Conservation (phyloP, 768 basidiomycete species). For the Xerocomellus chrysenteron region DNA sequence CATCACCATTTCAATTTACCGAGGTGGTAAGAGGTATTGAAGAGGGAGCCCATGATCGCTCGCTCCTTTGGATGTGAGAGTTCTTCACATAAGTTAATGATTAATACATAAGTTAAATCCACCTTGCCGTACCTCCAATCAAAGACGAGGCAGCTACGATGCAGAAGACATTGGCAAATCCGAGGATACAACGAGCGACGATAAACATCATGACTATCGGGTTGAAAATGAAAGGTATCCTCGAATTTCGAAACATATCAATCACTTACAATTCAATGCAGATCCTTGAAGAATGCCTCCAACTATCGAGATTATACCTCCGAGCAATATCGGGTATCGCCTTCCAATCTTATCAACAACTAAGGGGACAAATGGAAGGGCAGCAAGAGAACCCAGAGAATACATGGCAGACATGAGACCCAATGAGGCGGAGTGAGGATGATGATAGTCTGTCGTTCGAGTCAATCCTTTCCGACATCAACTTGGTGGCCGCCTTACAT, state of each 20-base stretch:
- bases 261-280: too few relatives aligned
- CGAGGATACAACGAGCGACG: too few relatives aligned
- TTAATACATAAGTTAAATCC: too few relatives aligned
- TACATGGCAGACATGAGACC: slow-evolving; percentile 26
- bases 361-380: too few relatives aligned
- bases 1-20: slow-evolving; percentile 1
- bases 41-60: slow-evolving; percentile 12
- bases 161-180: background rate
- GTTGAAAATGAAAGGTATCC: background rate
- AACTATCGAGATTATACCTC: background rate
- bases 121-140: too few relatives aligned
- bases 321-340: background rate
- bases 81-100: slow-evolving; percentile 4
- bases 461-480: background rate
- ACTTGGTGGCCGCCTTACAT: slow-evolving; percentile 35
- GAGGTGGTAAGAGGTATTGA: slow-evolving; percentile 6
- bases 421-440: slow-evolving; percentile 50
- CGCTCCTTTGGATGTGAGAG: slow-evolving; percentile 26
- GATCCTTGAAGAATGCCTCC: too few relatives aligned
- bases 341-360: background rate
- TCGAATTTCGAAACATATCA: too few relatives aligned
- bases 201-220: background rate
- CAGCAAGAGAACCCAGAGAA: too few relatives aligned
- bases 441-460: slow-evolving; percentile 43
- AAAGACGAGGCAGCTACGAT: too few relatives aligned